phyloP scores from a whole-genome alignment of 2,329 filamentous ascomycete species.

The Aspergillus thermomutatus region DNA sequence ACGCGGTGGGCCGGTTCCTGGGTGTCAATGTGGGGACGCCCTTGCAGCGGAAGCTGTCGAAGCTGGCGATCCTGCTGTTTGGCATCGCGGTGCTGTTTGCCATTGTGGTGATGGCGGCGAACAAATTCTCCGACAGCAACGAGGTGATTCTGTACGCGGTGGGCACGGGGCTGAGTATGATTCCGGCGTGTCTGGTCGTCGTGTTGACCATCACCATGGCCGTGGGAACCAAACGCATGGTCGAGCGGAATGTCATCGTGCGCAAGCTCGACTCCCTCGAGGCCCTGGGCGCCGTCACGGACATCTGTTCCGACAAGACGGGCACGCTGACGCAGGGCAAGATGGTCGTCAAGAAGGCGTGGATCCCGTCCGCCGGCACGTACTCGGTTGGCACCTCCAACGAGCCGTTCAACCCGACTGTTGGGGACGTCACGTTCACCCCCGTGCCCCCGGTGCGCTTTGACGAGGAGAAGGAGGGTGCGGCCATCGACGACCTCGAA shows the following conservation, averaged over 20 bases:
- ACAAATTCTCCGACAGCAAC: conserved; percentile 50
- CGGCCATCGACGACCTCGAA: conserved; percentile 28
- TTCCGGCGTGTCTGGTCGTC: conserved; percentile 61
- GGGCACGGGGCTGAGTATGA: conserved; percentile 58
- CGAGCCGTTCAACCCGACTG: conserved; percentile 56
- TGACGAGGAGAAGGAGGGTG: conserved; percentile 22
- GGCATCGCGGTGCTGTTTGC: conserved; percentile 65
- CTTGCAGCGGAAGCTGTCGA: conserved; percentile 66
- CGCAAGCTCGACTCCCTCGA: conserved; percentile 56
- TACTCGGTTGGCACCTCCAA: conserved; percentile 56
- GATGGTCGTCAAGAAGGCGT: conserved; percentile 61
- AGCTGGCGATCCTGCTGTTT: conserved; percentile 66
- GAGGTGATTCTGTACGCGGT: conserved; percentile 66
- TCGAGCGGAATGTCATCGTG: conserved; percentile 55
- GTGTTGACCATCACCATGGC: conserved; percentile 67
- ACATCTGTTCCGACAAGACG: conserved; percentile 57
- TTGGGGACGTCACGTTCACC: conserved; percentile 47
- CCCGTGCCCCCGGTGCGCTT: conserved; percentile 28
- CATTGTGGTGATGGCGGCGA: conserved; percentile 65
- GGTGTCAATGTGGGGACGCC: conserved; percentile 68
- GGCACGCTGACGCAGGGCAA: conserved; percentile 62
- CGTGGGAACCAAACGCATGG: conserved; percentile 58
- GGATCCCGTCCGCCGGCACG: conserved; percentile 57
- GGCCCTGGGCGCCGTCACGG: conserved; percentile 60
- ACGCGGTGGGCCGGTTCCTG: conserved; percentile 61